Evolutionary conservation across 129 eudicot species (phyloP), one percentile per base, ranked within the genome.

Genomic region (Lactuca sativa): DNA sequence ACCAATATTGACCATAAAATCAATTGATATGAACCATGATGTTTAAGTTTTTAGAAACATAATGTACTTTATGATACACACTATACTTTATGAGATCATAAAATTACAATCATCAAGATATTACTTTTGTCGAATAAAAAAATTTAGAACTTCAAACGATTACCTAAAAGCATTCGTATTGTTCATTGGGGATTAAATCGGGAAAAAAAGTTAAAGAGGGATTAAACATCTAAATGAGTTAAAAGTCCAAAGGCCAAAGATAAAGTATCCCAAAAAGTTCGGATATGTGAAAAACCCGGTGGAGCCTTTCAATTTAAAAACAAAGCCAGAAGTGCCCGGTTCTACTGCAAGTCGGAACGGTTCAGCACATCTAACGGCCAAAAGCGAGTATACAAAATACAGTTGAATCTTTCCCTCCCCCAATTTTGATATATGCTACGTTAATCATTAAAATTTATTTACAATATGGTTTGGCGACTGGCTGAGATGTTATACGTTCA

Each of bases 361-460:
- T 60, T n/a, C 44, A 34, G 37, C 25, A 61, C 40, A 47, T 44
- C 21, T 47, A 66, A 66, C 70, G 70, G 14, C 31, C 44, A 44
- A 48, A 62, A 38, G 33, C 33, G 8, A 62, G n/a, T 4, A 8
- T 8, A n/a, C 34, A 62, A 36, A 34, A 62, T 36, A 62, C 66
- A 33, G 52, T 38, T 38, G 52, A 62, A 62, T 53, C 30, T 53
- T 53, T 53, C 58, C 18, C 30, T 53, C 30, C 15, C 30, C 30
- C 30, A 53, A 15, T 53, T 53, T 13, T 15, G 17, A 51, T 51
- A 53, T 4, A 53, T 17, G 9, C 12, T 51, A 51, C 18, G 18
- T 15, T n/a, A 53, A 4, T 16, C 25, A 53, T 53, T 53, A 53
- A 14, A 53, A n/a, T 17, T 53, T 16, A 7, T 4, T 40, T 63